Evolutionary conservation across 305 asterid species (phyloP).

Genomic region (Solanum hybrid): DNA sequence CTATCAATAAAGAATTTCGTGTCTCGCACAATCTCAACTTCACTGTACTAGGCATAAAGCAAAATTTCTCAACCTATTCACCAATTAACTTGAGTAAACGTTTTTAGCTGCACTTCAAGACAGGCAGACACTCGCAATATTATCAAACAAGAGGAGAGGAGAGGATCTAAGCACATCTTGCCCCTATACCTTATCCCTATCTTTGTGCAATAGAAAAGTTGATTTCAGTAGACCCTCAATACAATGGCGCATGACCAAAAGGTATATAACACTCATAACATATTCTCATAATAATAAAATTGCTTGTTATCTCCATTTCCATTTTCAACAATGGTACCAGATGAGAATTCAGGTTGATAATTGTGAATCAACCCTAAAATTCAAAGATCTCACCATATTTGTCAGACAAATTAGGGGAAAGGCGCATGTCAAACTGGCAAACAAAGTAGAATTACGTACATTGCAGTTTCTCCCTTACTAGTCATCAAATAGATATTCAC

Average conservation of each 20-base stretch:
- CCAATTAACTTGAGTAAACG: background rate
- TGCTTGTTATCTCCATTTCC: background rate
- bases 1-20: background rate
- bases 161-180: background rate
- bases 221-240: background rate
- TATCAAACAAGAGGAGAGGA: background rate
- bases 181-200: background rate
- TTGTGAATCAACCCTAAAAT: background rate
- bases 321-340: background rate
- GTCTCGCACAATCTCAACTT: background rate
- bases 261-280: background rate
- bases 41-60: background rate
- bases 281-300: background rate
- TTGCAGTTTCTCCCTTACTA: background rate
- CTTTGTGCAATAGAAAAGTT: background rate
- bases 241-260: background rate
- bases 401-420: background rate
- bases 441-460: constrained; percentile 1
- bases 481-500: constrained; percentile 14
- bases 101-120: background rate
- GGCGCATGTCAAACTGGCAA: constrained; percentile 3
- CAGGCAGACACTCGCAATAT: background rate
- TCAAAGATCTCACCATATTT: background rate
- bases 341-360: background rate
- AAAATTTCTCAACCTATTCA: background rate